Base-by-base conservation (phyloP, 2,329 filamentous ascomycete genomes). In the Coniochaeta sp. region DNA sequence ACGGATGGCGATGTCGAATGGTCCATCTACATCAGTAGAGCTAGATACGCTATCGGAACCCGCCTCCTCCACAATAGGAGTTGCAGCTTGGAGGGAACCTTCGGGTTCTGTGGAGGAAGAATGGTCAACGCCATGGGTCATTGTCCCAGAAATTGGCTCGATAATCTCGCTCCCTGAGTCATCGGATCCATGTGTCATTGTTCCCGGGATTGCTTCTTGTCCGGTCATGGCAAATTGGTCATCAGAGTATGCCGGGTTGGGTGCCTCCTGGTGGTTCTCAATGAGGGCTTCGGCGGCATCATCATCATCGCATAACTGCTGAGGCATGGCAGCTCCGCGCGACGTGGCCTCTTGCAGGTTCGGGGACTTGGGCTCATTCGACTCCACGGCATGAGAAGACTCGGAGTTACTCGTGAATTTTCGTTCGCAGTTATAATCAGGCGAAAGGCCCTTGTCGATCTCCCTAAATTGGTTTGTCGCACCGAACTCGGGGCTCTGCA, bases 51-150 rank as follows among this genome's bases (percentile, higher is more conserved):
- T 47, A 2, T 47, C 43, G 5, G 12, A 14, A 16, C 2, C 19
- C 43, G 3, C 43, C 16, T 24, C 14, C 43, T 47, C 43, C 22
- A 26, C 43, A 6, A 47, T 22, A 12, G 43, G 1, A 26, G 43
- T 47, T 12, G 9, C 59, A 4, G 24, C 54, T 22, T 40, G 40
- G 43, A 31, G 17, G 17, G 34, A 12, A 9, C 6, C 3, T 36
- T 36, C 34, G 34, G 7, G 3, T 36, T 36, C 34, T 36, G 1
- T 14, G 26, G 38, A 17, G 26, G 38, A 17, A 40, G 31, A n/a
- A 16, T 40, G 16, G 17, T 63, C 62, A 16, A 60, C 55, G 2
- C 61, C 58, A 44, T 65, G 64, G n/a, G 62, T 65, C 61, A 63
- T 63, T 26, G 62, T 63, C 12, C 62, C 64, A 12, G 61, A 38